These are phyloP conservation scores for Magnusiomyces paraingens DNA, from an alignment of 1,139 yeast genomes.

Conservation along the genomic window DNA sequence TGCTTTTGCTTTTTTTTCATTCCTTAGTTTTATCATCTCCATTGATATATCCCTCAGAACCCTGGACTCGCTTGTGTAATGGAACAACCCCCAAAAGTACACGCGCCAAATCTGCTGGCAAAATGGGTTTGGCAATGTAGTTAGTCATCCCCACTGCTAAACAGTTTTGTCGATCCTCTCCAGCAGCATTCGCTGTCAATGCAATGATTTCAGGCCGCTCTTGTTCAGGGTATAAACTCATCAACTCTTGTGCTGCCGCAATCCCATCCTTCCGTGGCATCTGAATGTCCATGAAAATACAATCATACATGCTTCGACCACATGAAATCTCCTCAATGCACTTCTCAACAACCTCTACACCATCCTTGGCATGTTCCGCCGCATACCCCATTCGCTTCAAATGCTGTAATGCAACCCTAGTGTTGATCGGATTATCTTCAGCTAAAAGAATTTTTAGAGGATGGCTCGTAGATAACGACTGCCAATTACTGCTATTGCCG, in stretches of 20 bases:
- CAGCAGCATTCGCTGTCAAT: slow-evolving; percentile 52
- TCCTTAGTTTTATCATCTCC: too few relatives aligned
- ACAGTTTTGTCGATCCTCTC: slow-evolving; percentile 47
- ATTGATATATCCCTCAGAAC: background rate
- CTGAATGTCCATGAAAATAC: slow-evolving; percentile 50
- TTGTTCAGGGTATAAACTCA: slow-evolving; percentile 28
- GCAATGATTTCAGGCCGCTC: slow-evolving; percentile 43
- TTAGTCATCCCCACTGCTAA: slow-evolving; percentile 50
- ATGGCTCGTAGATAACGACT: slow-evolving; percentile 28
- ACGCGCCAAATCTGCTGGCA: slow-evolving; percentile 42
- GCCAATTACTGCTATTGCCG: background rate
- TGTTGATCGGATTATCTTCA: slow-evolving; percentile 48
- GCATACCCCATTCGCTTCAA: slow-evolving; percentile 47
- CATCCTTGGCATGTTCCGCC: slow-evolving; percentile 53
- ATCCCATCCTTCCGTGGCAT: slow-evolving; percentile 52
- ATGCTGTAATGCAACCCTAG: slow-evolving; percentile 47
- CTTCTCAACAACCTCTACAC: slow-evolving; percentile 44
- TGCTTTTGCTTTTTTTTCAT: too few relatives aligned
- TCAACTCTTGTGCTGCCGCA: slow-evolving; percentile 39
- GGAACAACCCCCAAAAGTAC: slow-evolving; percentile 28
- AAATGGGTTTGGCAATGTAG: slow-evolving; percentile 49
- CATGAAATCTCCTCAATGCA: slow-evolving; percentile 31
- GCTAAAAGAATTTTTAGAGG: slow-evolving; percentile 47
- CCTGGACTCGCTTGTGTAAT: slow-evolving; percentile 4
- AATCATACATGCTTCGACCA: slow-evolving; percentile 40